Evolutionary conservation across 1,284 basidiomycete genomes (phyloP), one percentile per base, ranked within the genome.

Genomic region (Gomphus bonarii): DNA sequence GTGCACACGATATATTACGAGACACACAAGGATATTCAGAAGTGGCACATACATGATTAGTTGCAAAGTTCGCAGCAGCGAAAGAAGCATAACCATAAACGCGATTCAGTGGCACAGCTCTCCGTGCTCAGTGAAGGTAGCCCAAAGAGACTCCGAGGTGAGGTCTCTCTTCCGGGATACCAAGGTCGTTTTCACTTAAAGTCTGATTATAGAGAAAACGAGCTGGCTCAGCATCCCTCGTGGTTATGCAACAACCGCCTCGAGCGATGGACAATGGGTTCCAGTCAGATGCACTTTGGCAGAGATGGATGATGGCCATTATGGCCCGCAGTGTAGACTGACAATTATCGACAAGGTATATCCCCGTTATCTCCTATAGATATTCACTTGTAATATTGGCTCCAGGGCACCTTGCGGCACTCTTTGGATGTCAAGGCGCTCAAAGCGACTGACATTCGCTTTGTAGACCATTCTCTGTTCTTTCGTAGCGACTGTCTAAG

Each of bases 381-480:
- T 14, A 16, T n/a, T 18, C 31, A 50, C 58, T 40, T 36, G 8
- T 50, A 22, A 52, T 22, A n/a, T 47, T 36, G 28, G 50, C 59
- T 46, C 57, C 69, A 88, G 87, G 82, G 85, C 69, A 78, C 78
- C 33, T 68, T 88, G 46, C 86, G 82, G 66, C 82, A 86, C 67
- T 85, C 83, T 16, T 73, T 88, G 55, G 80, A 81, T 65, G 72
- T 90, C 57, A 83, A 89, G 66, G 71, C 81, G 50, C 74, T 90
- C 28, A 77, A 81, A 59, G 84, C 86, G 65, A 86, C 85, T 16
- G 85, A 89, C 64, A 82, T 91, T 59, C 80, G 87, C 28, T 74
- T 72, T 42, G 77, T 79, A 18, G 84, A 90, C 66, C 74, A 75
- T 53, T 90, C 88, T 0, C 66, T 90, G 10, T 87, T 89, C 67